Conservation (phyloP, 192 early-diverging fungal species). For the Coemansia sp. region DNA sequence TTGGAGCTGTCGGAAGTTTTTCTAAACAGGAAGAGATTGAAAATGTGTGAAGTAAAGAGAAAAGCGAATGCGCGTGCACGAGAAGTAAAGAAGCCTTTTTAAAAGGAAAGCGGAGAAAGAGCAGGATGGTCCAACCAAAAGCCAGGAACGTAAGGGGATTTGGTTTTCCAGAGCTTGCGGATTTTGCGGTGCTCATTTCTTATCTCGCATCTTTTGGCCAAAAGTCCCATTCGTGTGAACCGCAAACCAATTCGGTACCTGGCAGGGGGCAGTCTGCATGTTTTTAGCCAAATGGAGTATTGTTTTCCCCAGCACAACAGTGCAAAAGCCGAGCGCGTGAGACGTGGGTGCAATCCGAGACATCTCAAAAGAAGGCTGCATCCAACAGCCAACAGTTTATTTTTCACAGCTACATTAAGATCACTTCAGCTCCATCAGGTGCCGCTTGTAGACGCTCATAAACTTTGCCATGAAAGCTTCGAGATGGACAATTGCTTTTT, state of each 20-base stretch:
- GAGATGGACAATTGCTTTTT: constrained; percentile 92
- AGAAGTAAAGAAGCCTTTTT: neutral
- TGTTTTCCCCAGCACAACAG: constrained; percentile 13
- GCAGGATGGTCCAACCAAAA: too few species aligned
- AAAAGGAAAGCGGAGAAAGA: neutral
- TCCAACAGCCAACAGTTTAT: too few species aligned
- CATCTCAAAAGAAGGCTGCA: too few species aligned
- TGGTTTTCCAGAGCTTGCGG: too few species aligned
- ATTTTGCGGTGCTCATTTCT: too few species aligned
- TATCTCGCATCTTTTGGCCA: too few species aligned
- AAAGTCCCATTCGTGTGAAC: too few species aligned
- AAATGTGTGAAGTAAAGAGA: constrained; percentile 10
- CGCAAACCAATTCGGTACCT: too few species aligned
- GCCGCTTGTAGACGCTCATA: constrained; percentile 89
- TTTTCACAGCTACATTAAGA: neutral
- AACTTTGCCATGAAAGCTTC: constrained; percentile 92
- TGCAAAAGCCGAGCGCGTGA: constrained; percentile 1
- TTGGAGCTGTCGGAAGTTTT: constrained; percentile 11
- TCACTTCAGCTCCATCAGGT: constrained; percentile 46
- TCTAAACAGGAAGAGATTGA: constrained; percentile 5
- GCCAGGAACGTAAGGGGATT: too few species aligned
- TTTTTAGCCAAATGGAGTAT: constrained; percentile 7
- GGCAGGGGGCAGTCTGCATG: too few species aligned
- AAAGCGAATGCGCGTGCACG: neutral
- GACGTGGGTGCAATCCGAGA: too few species aligned